phyloP scores from a whole-genome alignment of 768 basidiomycete species.

The Russula abietina region DNA sequence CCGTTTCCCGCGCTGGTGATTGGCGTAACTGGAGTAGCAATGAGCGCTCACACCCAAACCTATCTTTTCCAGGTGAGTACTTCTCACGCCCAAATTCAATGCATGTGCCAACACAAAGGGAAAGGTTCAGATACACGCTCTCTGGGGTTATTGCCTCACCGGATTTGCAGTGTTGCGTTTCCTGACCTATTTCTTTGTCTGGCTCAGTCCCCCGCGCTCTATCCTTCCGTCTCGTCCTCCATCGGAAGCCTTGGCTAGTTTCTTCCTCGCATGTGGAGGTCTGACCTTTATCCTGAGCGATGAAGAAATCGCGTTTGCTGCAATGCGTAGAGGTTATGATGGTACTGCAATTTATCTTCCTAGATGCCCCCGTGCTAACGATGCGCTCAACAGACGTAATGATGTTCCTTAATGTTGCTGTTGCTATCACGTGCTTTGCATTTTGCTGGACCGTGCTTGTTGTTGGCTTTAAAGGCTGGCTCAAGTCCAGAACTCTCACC shows the following conservation, averaged over 20 bases:
- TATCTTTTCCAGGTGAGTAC: slow-evolving; percentile 75
- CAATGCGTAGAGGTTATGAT: slow-evolving; percentile 86
- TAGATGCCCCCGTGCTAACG: background rate
- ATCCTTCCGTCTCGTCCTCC: slow-evolving; percentile 89
- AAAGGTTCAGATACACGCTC: slow-evolving; percentile 79
- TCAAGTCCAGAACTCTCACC: slow-evolving; percentile 42
- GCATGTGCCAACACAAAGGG: background rate
- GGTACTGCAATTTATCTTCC: slow-evolving; percentile 39
- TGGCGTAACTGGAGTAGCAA: slow-evolving; percentile 88
- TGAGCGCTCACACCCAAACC: slow-evolving; percentile 86
- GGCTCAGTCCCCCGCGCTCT: slow-evolving; percentile 77
- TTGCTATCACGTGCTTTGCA: slow-evolving; percentile 79
- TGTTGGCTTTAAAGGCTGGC: slow-evolving; percentile 78
- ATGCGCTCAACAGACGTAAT: slow-evolving; percentile 54
- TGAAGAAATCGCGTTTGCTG: slow-evolving; percentile 83
- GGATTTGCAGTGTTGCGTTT: slow-evolving; percentile 75
- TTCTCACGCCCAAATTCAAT: background rate
- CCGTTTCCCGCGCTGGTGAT: slow-evolving; percentile 91
- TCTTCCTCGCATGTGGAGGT: slow-evolving; percentile 85
- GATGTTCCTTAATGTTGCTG: slow-evolving; percentile 83
- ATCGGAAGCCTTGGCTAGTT: slow-evolving; percentile 83
- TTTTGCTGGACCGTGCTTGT: slow-evolving; percentile 79
- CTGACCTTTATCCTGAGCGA: slow-evolving; percentile 85
- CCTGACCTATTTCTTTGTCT: slow-evolving; percentile 92
- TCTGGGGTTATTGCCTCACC: slow-evolving; percentile 87